These are phyloP conservation scores for Ustulina deusta DNA, from an alignment of 2,329 filamentous ascomycete species.

Conservation along the genomic window DNA sequence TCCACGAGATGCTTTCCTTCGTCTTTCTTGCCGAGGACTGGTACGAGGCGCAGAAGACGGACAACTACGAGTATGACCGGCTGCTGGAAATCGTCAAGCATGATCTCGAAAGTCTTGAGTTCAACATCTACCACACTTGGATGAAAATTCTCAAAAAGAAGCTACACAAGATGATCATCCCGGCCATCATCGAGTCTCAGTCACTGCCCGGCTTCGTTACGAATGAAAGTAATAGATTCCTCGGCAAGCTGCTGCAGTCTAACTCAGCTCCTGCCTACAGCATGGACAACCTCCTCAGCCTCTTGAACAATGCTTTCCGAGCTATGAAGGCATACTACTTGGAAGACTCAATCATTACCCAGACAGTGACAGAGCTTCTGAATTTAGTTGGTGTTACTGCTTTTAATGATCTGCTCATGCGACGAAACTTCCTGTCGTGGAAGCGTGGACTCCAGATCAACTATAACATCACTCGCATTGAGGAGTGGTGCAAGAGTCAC, in stretches of 20 bases:
- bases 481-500: slow-evolving; percentile 99
- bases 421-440: slow-evolving; percentile 98
- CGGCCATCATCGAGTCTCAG: slow-evolving; percentile 98
- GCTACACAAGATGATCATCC: slow-evolving; percentile 99
- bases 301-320: slow-evolving; percentile 97
- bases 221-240: slow-evolving; percentile 97
- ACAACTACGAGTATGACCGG: slow-evolving; percentile 99
- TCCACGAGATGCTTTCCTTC: slow-evolving; percentile 99
- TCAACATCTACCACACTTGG: slow-evolving; percentile 99
- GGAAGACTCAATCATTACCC: slow-evolving; percentile 94
- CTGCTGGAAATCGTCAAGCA: slow-evolving; percentile 99
- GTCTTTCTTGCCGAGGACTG: slow-evolving; percentile 99
- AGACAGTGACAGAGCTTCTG: slow-evolving; percentile 93
- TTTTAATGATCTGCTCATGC: slow-evolving; percentile 98
- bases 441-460: slow-evolving; percentile 99
- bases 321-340: slow-evolving; percentile 99
- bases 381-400: slow-evolving; percentile 95
- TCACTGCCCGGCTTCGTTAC: slow-evolving; percentile 98
- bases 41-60: slow-evolving; percentile 99
- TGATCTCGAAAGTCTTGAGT: slow-evolving; percentile 96
- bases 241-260: slow-evolving; percentile 93
- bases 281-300: slow-evolving; percentile 97
- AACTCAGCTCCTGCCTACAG: slow-evolving; percentile 95
- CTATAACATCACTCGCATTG: slow-evolving; percentile 99
- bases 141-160: slow-evolving; percentile 99